phyloP scores from a whole-genome alignment of 768 basidiomycete species.

The Rhodotorula sphaerocarpa region DNA sequence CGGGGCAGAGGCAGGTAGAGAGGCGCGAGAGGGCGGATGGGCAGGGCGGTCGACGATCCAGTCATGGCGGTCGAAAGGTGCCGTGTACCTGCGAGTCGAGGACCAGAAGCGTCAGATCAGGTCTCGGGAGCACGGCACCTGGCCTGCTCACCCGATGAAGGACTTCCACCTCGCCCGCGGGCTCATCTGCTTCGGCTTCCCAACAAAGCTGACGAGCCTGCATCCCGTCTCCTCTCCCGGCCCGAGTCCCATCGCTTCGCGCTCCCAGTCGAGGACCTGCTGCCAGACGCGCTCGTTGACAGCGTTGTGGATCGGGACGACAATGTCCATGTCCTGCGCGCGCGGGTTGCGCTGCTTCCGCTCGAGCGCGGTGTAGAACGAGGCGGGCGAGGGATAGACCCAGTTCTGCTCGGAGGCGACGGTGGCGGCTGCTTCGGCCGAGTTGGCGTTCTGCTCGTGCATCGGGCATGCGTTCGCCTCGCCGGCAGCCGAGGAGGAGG shows the following conservation, averaged over 20 bases:
- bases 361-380: constrained; percentile 95
- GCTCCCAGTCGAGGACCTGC: constrained; percentile 74
- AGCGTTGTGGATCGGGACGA: constrained; percentile 97
- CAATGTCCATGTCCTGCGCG: constrained; percentile 80
- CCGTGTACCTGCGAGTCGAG: constrained; percentile 58
- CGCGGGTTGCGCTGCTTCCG: constrained; percentile 70
- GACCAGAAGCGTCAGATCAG: background rate
- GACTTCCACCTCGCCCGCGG: constrained; percentile 74
- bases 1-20: background rate
- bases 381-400: constrained; percentile 98
- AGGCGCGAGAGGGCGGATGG: background rate
- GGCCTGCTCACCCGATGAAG: constrained; percentile 80
- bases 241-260: constrained; percentile 39
- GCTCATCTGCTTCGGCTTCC: constrained; percentile 68
- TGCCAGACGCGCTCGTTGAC: constrained; percentile 91
- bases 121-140: accelerated
- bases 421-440: constrained; percentile 11
- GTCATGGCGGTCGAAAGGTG: constrained; percentile 94
- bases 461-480: constrained; percentile 29
- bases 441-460: constrained; percentile 10
- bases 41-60: constrained; percentile 87
- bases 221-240: constrained; percentile 47
- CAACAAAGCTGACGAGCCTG: constrained; percentile 82
- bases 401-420: constrained; percentile 59
- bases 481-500: constrained; percentile 3